phyloP scores from a whole-genome alignment of 306 rosid genomes.

The Potentilla sterilis region DNA sequence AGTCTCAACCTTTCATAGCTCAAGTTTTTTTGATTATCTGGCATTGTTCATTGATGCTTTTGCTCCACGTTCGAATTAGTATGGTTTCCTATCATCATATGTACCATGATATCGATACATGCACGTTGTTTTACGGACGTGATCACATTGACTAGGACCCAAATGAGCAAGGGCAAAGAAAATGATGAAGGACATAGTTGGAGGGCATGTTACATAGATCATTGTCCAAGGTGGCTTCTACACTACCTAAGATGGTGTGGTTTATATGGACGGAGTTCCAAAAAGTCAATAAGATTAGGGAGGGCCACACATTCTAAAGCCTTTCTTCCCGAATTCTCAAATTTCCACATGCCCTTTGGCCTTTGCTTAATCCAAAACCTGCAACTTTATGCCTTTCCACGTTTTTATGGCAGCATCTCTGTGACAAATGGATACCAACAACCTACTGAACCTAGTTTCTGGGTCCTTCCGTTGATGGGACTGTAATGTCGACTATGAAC shows the following conservation, averaged over 20 bases:
- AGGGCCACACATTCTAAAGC: slow-evolving; percentile 13
- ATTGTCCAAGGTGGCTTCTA: slow-evolving; percentile 34
- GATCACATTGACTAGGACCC: background rate
- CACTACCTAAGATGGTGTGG: slow-evolving; percentile 24
- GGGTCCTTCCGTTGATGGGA: slow-evolving; percentile 24
- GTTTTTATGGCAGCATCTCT: slow-evolving; percentile 25
- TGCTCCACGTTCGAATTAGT: background rate
- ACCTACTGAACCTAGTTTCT: slow-evolving; percentile 13
- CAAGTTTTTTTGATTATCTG: background rate
- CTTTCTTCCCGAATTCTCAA: slow-evolving; percentile 5
- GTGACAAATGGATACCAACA: slow-evolving; percentile 36
- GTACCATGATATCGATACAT: background rate
- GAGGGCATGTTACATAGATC: slow-evolving; percentile 41
- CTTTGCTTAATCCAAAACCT: slow-evolving; percentile 8
- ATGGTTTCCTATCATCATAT: background rate
- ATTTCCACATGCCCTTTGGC: slow-evolving; percentile 32
- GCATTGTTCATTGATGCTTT: background rate
- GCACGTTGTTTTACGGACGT: background rate
- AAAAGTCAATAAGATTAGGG: slow-evolving; percentile 3
- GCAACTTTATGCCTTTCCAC: slow-evolving; percentile 12
- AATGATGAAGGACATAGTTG: slow-evolving; percentile 38
- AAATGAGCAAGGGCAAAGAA: too few species aligned
- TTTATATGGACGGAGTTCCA: background rate
- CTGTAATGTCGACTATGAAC: background rate
- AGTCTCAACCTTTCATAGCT: too few species aligned